Evolutionary conservation across 441 rosid species (phyloP), one percentile per base, ranked within the genome.

Genomic region (Erodium chrysanthum): DNA sequence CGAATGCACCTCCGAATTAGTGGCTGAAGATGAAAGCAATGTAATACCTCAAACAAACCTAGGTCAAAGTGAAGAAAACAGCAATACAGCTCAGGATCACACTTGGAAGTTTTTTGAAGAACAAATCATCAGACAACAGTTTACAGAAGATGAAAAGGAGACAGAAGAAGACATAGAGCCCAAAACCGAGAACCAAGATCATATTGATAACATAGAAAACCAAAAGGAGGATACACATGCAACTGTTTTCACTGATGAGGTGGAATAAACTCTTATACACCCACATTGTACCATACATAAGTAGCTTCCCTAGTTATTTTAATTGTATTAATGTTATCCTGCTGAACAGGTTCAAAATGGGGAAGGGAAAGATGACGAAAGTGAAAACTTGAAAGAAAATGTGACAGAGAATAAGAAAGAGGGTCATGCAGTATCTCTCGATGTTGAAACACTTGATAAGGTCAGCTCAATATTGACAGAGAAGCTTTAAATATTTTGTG

Each of bases 201-300:
- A 66, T 22, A 70, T 31, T 22, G 72, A 67, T 15, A 71, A 72
- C 76, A 71, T 75, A 77, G 68, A 71, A 64, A 67, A 68, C 18
- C 76, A 18, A 63, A 80, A 81, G 33, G 81, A 83, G 77, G 70
- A 64, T 15, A 65, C 21, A 58, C 71, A 79, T 74, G 69, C 59
- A 2, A 70, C 64, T 68, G 76, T 72, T 60, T 70, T 67, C 40
- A 67, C 81, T 54, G 68, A 82, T 68, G 83, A 84, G 89, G 91
- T 71, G 76, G 75, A 17, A 67, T 23, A 59, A 22, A 5, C 46
- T 46, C 25, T 14, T 21, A 7, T 7, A 56, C 7, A 22, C 11
- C 56, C 18, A 67, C 48, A 27, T 56, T 29, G 15, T 21, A 63
- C 59, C 64, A 61, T 31, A 2, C 3, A 52, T 18, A n/a, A 68